Evolutionary conservation across 352 stramenopile species (phyloP).

Genomic region (Nothophytophthora sp.): DNA sequence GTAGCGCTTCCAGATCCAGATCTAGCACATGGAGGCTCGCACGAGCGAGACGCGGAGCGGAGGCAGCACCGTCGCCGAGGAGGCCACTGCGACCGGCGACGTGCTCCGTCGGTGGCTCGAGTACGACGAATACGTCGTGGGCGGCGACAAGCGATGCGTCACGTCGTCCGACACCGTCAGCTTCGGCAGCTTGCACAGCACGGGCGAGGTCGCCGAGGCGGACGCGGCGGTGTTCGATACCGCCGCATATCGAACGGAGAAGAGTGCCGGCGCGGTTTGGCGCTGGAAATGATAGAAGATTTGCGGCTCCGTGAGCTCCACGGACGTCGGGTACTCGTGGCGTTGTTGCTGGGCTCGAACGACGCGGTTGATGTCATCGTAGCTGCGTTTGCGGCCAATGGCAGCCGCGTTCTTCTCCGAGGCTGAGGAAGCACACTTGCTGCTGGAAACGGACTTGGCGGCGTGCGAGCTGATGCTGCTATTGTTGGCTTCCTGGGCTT

Average conservation of each 20-base stretch:
- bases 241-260: conserved; percentile 12
- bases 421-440: conserved; percentile 8
- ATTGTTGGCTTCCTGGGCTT: conserved; percentile 21
- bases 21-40: conserved; percentile 37
- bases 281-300: conserved; percentile 35
- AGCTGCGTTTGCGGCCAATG: conserved; percentile 41
- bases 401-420: conserved; percentile 3
- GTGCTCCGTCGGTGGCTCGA: conserved; percentile 18
- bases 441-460: conserved; percentile 4
- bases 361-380: conserved; percentile 37
- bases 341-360: conserved; percentile 21
- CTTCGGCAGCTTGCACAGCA: conserved; percentile 37
- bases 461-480: conserved; percentile 5
- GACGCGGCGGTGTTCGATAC: conserved; percentile 5
- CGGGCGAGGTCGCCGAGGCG: conserved; percentile 10
- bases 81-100: conserved; percentile 30
- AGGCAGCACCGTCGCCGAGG: conserved; percentile 34
- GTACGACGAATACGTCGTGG: conserved; percentile 21
- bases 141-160: too few species aligned
- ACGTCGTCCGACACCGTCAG: conserved; percentile 24
- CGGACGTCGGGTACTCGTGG: conserved; percentile 12
- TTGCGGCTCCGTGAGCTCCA: conserved; percentile 33
- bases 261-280: conserved; percentile 12
- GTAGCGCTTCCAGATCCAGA: not conserved
- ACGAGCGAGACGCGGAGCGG: conserved; percentile 45